A percentile compares a stretch with the other conserved stretches of the same genome.
Evolutionary conservation across 208 protist species (phyloP).

Genomic region (Leishmania gerbilli): DNA sequence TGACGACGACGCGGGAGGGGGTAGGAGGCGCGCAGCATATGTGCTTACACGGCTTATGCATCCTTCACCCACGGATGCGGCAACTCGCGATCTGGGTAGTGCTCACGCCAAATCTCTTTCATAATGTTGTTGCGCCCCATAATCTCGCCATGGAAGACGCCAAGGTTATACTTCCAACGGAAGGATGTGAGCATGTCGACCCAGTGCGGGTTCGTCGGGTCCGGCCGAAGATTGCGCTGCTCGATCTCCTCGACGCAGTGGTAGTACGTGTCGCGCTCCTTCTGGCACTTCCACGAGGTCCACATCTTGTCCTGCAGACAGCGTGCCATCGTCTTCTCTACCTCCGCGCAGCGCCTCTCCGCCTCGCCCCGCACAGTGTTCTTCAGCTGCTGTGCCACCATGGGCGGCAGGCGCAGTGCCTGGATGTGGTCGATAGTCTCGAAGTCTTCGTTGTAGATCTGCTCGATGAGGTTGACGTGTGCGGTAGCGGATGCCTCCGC

Average conservation of each 20-base stretch:
- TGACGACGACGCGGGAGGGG: neutral
- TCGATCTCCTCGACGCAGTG: constrained; percentile 56
- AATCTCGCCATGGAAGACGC: constrained; percentile 77
- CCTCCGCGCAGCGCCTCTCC: constrained; percentile 71
- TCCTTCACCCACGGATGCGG: constrained; percentile 85
- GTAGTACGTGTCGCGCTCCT: constrained; percentile 79
- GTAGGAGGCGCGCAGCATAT: neutral
- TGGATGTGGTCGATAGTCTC: constrained; percentile 73
- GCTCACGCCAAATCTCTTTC: constrained; percentile 67
- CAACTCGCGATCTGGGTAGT: constrained; percentile 81
- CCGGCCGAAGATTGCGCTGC: constrained; percentile 33
- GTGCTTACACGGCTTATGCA: constrained; percentile 9
- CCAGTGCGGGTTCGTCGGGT: constrained; percentile 16
- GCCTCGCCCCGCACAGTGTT: constrained; percentile 55
- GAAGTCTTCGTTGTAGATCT: constrained; percentile 86
- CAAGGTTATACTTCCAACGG: constrained; percentile 88
- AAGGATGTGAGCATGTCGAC: constrained; percentile 64
- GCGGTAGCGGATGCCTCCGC: neutral
- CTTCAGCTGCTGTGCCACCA: constrained; percentile 64
- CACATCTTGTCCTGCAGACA: constrained; percentile 91
- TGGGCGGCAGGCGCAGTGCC: constrained; percentile 71
- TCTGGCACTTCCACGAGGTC: constrained; percentile 91
- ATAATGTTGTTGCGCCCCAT: constrained; percentile 85
- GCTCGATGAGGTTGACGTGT: constrained; percentile 61
- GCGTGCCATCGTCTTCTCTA: constrained; percentile 81